Conservation (phyloP, 805 yeast genomes). For the Jamesozyma hellenica region DNA sequence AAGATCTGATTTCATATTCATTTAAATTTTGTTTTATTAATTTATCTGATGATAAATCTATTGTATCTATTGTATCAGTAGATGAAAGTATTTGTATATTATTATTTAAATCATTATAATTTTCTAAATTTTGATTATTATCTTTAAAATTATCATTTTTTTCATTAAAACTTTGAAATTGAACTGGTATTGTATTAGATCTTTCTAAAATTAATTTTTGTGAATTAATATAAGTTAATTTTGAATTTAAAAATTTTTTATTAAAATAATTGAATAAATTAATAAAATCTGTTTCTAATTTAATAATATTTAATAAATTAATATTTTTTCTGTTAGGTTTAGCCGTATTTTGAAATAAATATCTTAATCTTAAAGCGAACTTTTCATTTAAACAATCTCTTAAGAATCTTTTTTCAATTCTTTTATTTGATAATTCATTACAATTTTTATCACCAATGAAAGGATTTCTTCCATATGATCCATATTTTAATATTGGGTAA, state of each 20-base stretch:
- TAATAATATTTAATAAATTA: not conserved
- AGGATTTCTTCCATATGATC: constrained; percentile 57
- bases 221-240: not conserved
- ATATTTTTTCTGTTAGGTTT: constrained; percentile 7
- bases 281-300: not conserved
- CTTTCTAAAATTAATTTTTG: constrained; percentile 5
- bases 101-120: not conserved
- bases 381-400: constrained; percentile 17
- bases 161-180: constrained; percentile 9
- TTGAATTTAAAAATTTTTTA: constrained; percentile 3
- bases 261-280: not conserved
- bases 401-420: constrained; percentile 18
- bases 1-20: not conserved
- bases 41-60: not conserved
- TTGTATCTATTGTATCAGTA: not conserved
- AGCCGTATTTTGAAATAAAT: constrained; percentile 17
- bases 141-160: not conserved
- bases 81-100: too few relatives aligned
- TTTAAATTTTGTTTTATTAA: not conserved
- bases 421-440: constrained; percentile 12
- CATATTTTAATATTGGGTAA: constrained; percentile 20
- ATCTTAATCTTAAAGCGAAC: constrained; percentile 19
- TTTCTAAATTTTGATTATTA: not conserved
- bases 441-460: constrained; percentile 45
- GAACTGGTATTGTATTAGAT: constrained; percentile 1